A percentile compares a stretch with the other conserved stretches of the same genome.
Evolutionary conservation across 2,329 filamentous ascomycete species (phyloP).

Genomic region (Colletotrichum falcatum): DNA sequence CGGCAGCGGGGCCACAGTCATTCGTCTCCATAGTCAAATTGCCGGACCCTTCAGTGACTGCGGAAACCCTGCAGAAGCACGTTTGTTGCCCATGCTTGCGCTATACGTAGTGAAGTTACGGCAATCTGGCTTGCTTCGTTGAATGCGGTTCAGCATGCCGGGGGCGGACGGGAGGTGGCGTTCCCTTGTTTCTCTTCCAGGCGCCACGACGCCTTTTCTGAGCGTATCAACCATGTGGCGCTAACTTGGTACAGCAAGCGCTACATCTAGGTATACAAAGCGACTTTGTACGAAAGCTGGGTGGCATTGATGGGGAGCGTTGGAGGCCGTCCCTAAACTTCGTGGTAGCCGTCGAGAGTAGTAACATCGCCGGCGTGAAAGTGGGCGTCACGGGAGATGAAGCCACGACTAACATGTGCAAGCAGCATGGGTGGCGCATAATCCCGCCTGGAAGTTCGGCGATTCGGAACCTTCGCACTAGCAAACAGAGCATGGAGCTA

Average conservation of each 20-base stretch:
- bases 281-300: not conserved
- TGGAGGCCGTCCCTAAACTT: not conserved
- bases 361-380: not conserved
- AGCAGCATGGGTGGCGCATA: not conserved
- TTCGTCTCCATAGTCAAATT: conserved; percentile 14
- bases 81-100: not conserved
- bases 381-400: not conserved
- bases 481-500: not conserved
- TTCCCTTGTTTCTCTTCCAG: conserved; percentile 8
- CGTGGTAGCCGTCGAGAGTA: not conserved
- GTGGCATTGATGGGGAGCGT: not conserved
- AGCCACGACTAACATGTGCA: not conserved
- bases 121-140: conserved; percentile 1
- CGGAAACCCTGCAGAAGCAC: conserved; percentile 2
- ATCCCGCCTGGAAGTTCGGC: not conserved
- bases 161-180: conserved; percentile 11
- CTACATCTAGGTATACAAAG: no score
- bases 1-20: conserved; percentile 36
- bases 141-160: not conserved
- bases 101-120: no score
- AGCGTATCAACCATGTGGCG: conserved; percentile 8
- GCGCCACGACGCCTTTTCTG: conserved; percentile 14
- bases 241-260: not conserved
- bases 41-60: not conserved
- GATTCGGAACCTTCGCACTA: not conserved